Base-by-base conservation (phyloP, 108 stramenopile genomes). In the Stephanodiscus triporus region DNA sequence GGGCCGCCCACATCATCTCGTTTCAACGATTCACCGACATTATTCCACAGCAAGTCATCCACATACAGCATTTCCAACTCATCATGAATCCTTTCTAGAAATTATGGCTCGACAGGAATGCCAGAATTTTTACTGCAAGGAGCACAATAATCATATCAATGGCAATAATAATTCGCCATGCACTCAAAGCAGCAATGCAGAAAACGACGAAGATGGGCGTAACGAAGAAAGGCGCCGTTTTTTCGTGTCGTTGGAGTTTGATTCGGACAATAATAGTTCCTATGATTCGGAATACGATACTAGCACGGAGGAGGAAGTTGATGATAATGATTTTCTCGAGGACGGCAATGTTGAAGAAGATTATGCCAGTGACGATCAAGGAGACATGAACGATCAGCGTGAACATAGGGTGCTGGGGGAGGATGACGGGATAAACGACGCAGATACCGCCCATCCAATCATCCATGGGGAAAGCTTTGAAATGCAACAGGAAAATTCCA, bases 181-280 rank as follows among this genome's bases (percentile, higher is more conserved):
- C 29, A 59, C 82, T 53, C 84, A 83, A 8, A 86, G 69, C 63
- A 87, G 69, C 63, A 76, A 85, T 37, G 87, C 87, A 27, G 81
- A 88, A 59, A 72, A 70, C 37, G 86, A 92, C 37, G 87, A 84
- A 4, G 84, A 89, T n/a, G 47, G 11, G 9, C 64, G 85, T 34
- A 81, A 81, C 6, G 74, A 73, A 55, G 88, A 93, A 76, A 86
- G 77, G 29, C 36, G 57, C 27, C 49, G 42, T 40, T 40, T 40
- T 17, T 66, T 70, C 27, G 48, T 64, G 45, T 63, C 71, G 24
- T 69, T 78, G 47, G 68, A 78, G 53, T 71, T 70, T 55, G 38
- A 27, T 10, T 54, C 49, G n/a, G 58, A 67, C 30, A 66, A 72
- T 42, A 48, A 58, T n/a, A 51, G 63, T 63, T 26, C 42, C 29